phyloP scores from a whole-genome alignment of 805 yeast species.

The Saitoella complicata region DNA sequence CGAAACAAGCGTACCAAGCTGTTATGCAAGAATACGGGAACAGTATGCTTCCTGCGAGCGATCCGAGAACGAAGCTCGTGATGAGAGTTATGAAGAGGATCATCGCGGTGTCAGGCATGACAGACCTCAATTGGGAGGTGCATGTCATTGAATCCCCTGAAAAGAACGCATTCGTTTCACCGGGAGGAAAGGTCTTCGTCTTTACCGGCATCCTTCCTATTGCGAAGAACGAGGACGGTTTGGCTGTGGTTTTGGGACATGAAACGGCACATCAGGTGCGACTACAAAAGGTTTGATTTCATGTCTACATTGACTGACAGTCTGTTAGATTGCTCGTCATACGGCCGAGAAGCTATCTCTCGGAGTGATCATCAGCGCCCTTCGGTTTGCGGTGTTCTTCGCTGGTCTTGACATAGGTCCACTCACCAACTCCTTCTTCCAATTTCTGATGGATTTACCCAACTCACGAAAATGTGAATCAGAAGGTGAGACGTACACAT shows the following conservation, averaged over 20 bases:
- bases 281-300: no score
- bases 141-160: constrained; percentile 57
- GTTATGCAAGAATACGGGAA: constrained; percentile 38
- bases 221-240: constrained; percentile 68
- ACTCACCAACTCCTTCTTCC: constrained; percentile 36
- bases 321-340: constrained; percentile 52
- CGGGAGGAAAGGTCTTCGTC: constrained; percentile 91
- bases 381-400: constrained; percentile 37
- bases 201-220: constrained; percentile 64
- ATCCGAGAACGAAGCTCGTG: constrained; percentile 45
- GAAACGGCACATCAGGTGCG: constrained; percentile 72
- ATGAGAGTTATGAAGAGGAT: constrained; percentile 47
- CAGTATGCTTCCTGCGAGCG: constrained; percentile 41
- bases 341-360: constrained; percentile 62
- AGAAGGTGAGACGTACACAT: constrained; percentile 25
- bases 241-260: constrained; percentile 89
- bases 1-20: constrained; percentile 38
- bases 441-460: constrained; percentile 54
- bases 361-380: constrained; percentile 46
- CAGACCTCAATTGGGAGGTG: constrained; percentile 47
- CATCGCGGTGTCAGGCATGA: constrained; percentile 25
- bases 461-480: constrained; percentile 87
- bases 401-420: constrained; percentile 43
- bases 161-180: constrained; percentile 92
- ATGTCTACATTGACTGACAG: no score